A percentile compares a stretch with the other conserved stretches of the same genome.
Evolutionary conservation across 2,329 filamentous ascomycete species (phyloP).

Genomic region (Mollisia scopiformis): DNA sequence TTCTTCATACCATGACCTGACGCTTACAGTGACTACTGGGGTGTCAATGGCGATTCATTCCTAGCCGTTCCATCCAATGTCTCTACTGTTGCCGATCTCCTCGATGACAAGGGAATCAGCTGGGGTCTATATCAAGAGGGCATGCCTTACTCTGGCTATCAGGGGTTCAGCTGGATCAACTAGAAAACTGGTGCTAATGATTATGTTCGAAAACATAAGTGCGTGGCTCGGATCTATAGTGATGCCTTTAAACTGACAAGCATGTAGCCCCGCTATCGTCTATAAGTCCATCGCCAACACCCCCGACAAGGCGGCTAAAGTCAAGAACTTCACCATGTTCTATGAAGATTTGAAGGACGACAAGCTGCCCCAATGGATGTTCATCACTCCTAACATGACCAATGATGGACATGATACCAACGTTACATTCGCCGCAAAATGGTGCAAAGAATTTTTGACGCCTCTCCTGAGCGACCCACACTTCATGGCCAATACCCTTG

Average conservation of each 20-base stretch:
- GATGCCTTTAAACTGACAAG: too few relatives aligned
- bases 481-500: slow-evolving; percentile 76
- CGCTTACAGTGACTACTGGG: slow-evolving; percentile 58
- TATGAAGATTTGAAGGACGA: slow-evolving; percentile 65
- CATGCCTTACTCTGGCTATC: slow-evolving; percentile 74
- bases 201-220: slow-evolving; percentile 84
- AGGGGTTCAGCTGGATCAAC: slow-evolving; percentile 66
- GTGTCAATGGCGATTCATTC: slow-evolving; percentile 71
- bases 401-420: slow-evolving; percentile 76
- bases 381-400: slow-evolving; percentile 68
- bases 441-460: slow-evolving; percentile 69
- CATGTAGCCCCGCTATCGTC: slow-evolving; percentile 55
- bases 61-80: slow-evolving; percentile 60
- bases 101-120: slow-evolving; percentile 64
- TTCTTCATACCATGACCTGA: too few relatives aligned
- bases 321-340: slow-evolving; percentile 77
- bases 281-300: slow-evolving; percentile 66
- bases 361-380: slow-evolving; percentile 67
- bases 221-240: too few relatives aligned
- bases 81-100: slow-evolving; percentile 68
- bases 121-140: slow-evolving; percentile 81
- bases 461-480: slow-evolving; percentile 70
- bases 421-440: slow-evolving; percentile 68
- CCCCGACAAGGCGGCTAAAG: slow-evolving; percentile 62
- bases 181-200: slow-evolving; percentile 67